Evolutionary conservation across 371 early-diverging fungal species (phyloP), one percentile per base, ranked within the genome.

Genomic region (Mucor sp.): DNA sequence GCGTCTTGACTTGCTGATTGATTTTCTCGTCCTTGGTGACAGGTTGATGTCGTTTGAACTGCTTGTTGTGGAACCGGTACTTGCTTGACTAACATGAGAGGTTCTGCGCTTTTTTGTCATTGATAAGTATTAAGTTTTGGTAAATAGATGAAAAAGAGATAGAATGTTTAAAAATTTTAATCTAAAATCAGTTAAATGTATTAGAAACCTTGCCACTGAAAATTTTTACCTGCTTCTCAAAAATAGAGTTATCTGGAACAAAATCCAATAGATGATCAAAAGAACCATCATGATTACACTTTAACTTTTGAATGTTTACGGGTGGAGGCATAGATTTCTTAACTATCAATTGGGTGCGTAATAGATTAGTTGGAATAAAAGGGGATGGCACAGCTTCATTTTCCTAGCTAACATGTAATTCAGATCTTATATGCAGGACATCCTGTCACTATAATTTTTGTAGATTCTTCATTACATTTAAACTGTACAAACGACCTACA

Each of bases 1-100:
- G 48, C 78, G 66, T 55, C 81, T 71, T 11, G 77, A 71, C 65
- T 77, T 76, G 28, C 65, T 62, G 14, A 78, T 76, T 6, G 78
- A 70, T 43, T 72, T 75, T 17, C 71, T 63, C 25, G 76, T 74
- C 50, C 78, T 70, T 37, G 77, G 37, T 32, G 62, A 47, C n/a
- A 65, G 25, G 28, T 25, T 14, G 1, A 35, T 41, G 14, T 62
- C 47, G 27, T 35, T 17, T 15, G 28, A 28, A 11, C 32, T 19
- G 7, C 17, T 55, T 23, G 43, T 55, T 23, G 43, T 39, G 0
- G 44, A 60, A 30, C 8, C 9, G 9, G 25, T 19, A 60, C 62
- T 62, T 32, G 35, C 62, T 48, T 43, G 57, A 44, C 58, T 65
- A 0, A 23, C 17, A 58, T 65, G 32, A 2, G 65, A 65, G 11